Evolutionary conservation across 805 yeast species (phyloP), one percentile per base, ranked within the genome.

Genomic region (Barnettozyma siamensis): DNA sequence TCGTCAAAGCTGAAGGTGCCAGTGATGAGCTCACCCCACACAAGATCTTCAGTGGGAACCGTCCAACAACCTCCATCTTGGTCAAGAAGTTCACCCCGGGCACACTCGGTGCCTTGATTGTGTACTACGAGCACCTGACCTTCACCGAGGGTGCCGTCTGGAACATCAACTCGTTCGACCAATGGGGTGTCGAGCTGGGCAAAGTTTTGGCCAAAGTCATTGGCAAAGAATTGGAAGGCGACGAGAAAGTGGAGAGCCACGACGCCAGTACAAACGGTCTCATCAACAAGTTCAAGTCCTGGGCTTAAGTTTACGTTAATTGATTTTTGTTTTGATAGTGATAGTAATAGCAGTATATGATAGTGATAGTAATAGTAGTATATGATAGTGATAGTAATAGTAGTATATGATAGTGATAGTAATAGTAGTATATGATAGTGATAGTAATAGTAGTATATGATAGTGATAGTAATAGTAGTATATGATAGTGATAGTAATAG

Each of bases 181-280:
- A 93, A 75, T 93, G 98, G 96, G 99, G 99, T 69, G 99, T 93
- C 59, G 99, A 93, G 73, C 84, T 93, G 58, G 99, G 99, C 66
- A 93, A 93, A 73, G 94, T 84, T 40, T 79, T 93, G 63, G 99
- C 99, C 62, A 93, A 93, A 81, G 93, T 76, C 45, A 91, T 93
- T 60, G 91, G 94, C 58, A 76, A 76, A 57, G 97, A 93, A 71
- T 80, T 93, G 62, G 85, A 84, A 55, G 77, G 74, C 60, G 57
- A 69, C 24, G 60, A 64, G 35, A 66, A 69, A 41, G 80, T 84
- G 42, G 62, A 69, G 28, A 61, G 78, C 46, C 99, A 93, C 67
- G 99, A 93, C 64, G 81, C 82, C 31, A 85, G 96, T 37, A 93
- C 99, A 56, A 83, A 84, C 63, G 88, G 84, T 50, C 78, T 93